Base-by-base conservation (phyloP, 2,329 filamentous ascomycete species). In the Cladosporium sp. region DNA sequence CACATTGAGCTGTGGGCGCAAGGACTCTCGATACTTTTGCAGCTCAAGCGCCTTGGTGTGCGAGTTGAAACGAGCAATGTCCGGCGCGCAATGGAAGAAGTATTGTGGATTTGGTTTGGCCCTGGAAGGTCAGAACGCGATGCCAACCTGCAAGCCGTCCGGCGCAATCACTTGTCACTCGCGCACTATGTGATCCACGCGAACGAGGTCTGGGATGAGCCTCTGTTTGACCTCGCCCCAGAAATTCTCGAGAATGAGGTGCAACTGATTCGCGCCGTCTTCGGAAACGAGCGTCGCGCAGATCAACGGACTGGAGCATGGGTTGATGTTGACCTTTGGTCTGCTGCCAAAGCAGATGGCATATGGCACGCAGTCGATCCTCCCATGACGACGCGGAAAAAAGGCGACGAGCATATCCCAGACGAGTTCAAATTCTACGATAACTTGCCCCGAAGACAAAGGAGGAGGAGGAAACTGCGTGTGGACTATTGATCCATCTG, bases 51-150 rank as follows among this genome's bases (percentile, higher is more conserved):
- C 3, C 29, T 51, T 20, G 65, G 63, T 17, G 54, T 65, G 7
- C 43, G 51, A 7, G 40, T 66, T 2, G 18, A 52, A n/a, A 47
- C 51, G 7, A 38, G 40, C 11, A 45, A 52, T 17, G 54, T 63
- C 9, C 57, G 57, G 13, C 50, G 55, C 27, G 64, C 63, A 4
- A 45, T 68, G 17, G 51, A 48, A 13, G 37, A 49, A 13, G 61
- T 63, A n/a, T 57, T 70, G 34, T 67, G 64, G 62, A 64, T 60
- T 13, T 51, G 69, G 2, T 70, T 67, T 37, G 66, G 67, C 3
- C 66, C 68, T 11, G 62, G 55, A 7, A 54, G 43, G 24, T 64
- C 63, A 4, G 51, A 32, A 1, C 56, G 50, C 44, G 37, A 18
- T 8, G 41, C 57, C 19, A 66, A 66, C 18, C 24, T 56, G 22